Base-by-base conservation (phyloP, 768 basidiomycete species). In the Lactarius hatsudake region DNA sequence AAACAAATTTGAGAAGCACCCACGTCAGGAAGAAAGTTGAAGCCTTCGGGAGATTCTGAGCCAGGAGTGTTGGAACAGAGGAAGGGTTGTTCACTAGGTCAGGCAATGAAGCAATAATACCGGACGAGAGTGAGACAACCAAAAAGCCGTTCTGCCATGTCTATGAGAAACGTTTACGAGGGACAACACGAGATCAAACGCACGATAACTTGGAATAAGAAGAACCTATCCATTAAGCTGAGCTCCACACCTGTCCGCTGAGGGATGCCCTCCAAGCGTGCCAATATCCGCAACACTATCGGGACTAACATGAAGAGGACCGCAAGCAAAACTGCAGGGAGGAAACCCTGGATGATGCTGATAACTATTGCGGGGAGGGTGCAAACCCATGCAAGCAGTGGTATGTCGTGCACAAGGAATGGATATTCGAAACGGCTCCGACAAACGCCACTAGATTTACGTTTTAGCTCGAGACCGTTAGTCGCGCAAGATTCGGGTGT, bases 1-100 rank as follows among this genome's bases (percentile, higher is more conserved):
- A 45, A 54, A 15, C 54, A 38, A 51, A 12, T 10, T 6, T 51
- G n/a, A 28, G 13, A 36, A 20, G 30, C 43, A 77, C 84, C 26
- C 74, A 90, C 83, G 93, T 94, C 62, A 96, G 79, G 87, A 96
- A 96, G 85, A 96, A 96, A 60, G 86, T 95, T 26, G 92, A 92
- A 0, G 93, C 88, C 67, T 82, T 77, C 0, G 97, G 96, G 58
- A 99, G 80, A 56, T 95, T 86, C 23, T 77, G 74, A 0, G 97
- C 94, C 57, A 99, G 80, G 23, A 91, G 79, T 0, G 76, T 81
- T 0, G 96, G 89, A 30, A 91, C 79, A 0, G 84, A 86, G 0
- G 81, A 79, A 0, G 94, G 94, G 76, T 92, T 84, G 61, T 87
- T 77, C 26, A 86, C 76, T 58, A 98, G 76, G 3, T 77, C 74